These are phyloP conservation scores for Sergeia podlipaevii DNA, from an alignment of 208 protist species.

Conservation along the genomic window DNA sequence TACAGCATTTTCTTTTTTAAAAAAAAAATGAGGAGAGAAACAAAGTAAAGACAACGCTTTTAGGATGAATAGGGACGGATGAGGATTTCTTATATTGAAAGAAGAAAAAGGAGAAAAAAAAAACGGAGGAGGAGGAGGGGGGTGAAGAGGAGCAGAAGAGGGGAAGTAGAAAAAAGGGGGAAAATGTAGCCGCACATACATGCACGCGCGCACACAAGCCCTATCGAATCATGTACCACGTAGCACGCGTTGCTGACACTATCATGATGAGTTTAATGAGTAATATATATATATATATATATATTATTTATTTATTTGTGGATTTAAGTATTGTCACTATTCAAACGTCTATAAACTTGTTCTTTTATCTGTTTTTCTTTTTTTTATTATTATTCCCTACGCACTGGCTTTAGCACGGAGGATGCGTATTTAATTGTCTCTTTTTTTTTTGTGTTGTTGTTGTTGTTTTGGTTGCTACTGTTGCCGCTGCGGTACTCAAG, in stretches of 20 bases:
- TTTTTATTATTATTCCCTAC: conserved; percentile 1
- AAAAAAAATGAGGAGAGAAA: too few species aligned
- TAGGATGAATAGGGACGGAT: too few species aligned
- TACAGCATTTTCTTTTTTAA: too few species aligned
- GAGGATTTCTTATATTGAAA: too few species aligned
- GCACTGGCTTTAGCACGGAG: background rate
- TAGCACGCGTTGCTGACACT: too few species aligned
- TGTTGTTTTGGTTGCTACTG: background rate
- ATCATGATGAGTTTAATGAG: background rate
- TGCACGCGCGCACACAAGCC: too few species aligned
- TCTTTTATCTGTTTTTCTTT: conserved; percentile 3
- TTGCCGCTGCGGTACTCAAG: background rate
- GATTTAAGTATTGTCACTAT: conserved; percentile 4
- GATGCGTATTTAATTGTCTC: background rate
- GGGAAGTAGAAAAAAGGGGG: background rate
- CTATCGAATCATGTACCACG: too few species aligned
- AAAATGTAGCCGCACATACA: conserved; percentile 2
- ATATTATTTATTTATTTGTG: conserved; percentile 2
- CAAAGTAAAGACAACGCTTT: too few species aligned
- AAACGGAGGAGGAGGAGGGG: background rate
- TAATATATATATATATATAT: conserved; percentile 9
- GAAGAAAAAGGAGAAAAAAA: too few species aligned
- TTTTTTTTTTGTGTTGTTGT: background rate
- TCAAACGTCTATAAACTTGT: background rate
- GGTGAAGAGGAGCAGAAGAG: conserved; percentile 3